Base-by-base conservation (phyloP, 1,139 yeast genomes). In the Debaryomyces nepalensis region DNA sequence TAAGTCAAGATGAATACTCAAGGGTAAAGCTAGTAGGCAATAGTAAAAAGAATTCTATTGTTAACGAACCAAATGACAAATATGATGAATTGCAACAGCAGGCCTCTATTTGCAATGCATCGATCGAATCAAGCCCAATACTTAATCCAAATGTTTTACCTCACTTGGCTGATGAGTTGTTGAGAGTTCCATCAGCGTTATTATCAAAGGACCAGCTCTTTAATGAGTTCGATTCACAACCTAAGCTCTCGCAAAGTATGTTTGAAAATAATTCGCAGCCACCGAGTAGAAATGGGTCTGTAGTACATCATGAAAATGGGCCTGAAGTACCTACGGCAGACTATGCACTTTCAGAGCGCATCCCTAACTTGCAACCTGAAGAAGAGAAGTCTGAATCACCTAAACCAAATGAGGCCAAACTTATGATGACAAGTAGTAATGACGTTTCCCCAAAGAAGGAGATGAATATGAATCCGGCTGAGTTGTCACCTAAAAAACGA, bases 1-100 rank as follows among this genome's bases (percentile, higher is more conserved):
- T 73, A 35, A 64, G 71, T 12, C 77, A 73, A 42, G 77, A 71
- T 29, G 79, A 73, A 46, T 73, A 70, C 44, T 52, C 70, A 2
- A 59, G 60, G 35, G 55, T 71, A 37, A 73, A 73, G 47, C 51
- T 64, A 12, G 59, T 61, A 6, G 73, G 68, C 0, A 50, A 50
- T 24, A 54, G 58, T 3, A 63, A 61, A 47, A 64, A 61, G 44
- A 58, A 59, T 20, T 58, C 70, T 1, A 61, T 70, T n/a, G 63
- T 69, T 8, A 59, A 59, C 18, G 63, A 57, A 39, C 63, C 70
- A 3, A 50, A 51, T 9, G 55, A 57, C 15, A 53, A 53, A 16
- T 64, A 55, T 42, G 73, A 70, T 43, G 61, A 57, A 19, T 51
- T 70, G 31, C 74, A 63, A 47, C 74, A 70, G 43, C 66, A 60